Base-by-base conservation (phyloP, 2,329 filamentous ascomycete species). In the Xylariaceae sp. region DNA sequence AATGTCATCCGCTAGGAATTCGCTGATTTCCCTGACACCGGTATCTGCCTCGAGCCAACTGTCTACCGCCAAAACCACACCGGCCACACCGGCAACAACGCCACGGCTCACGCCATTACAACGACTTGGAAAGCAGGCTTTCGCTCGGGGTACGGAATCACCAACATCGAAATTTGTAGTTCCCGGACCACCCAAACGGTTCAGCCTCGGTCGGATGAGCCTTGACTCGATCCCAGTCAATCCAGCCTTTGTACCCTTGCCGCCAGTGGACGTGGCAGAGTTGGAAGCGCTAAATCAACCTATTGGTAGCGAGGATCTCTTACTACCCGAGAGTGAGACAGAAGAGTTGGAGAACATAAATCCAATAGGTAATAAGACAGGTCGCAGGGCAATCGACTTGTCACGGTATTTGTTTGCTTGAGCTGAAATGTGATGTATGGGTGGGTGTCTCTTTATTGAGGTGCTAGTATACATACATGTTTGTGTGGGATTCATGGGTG, bases 241-340 rank as follows among this genome's bases (percentile, higher is more conserved):
- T 60, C 80, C 83, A 2, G 75, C 82, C 0, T 82, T 82, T 63
- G 76, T 86, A 5, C 81, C 83, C 0, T 71, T 86, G 7, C 83
- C 83, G 1, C 81, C 77, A 54, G 82, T 82, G 2, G 80, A 85
- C 60, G 58, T 83, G 23, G 74, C 73, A 6, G 83, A 86, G 63
- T 75, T 85, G 3, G 80, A 80, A 63, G 79, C 80, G 2, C 67
- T 85, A 37, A 82, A 84, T 63, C 67, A 65, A 49, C 57, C 74
- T 9, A 61, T 73, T 5, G 83, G 84, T 12, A 86, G 83, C 64
- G 84, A 87, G 66, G 84, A 87, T 54, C 76, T 83, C 52, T 78
- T 86, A 59, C 70, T 82, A 12, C 79, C 79, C 23, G 81, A 81
- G 67, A 83, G 81, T 58, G 76, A 79, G 29, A 62, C 68, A 19